These are phyloP conservation scores for Rhamnella rubrinervis DNA, from an alignment of 331 rosid genomes.

Conservation along the genomic window DNA sequence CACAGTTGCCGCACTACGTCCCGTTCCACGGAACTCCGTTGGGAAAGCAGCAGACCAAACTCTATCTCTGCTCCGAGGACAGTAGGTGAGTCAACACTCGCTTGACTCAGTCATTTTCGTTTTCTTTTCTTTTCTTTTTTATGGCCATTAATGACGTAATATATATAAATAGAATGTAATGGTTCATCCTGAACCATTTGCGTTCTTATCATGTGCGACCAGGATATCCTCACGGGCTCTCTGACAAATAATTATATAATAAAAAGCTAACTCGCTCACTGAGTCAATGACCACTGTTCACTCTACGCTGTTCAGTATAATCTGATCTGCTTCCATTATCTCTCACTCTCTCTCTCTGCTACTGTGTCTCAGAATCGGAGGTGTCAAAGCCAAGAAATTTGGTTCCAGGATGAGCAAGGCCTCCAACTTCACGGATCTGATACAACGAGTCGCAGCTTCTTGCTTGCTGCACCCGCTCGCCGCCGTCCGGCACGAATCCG, in stretches of 20 bases:
- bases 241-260: neutral
- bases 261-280: neutral
- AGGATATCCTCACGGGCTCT: neutral
- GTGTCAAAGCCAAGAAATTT: slow-evolving; percentile 12
- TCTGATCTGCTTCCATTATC: slow-evolving; percentile 12
- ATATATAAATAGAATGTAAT: no score
- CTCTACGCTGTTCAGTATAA: neutral
- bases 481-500: slow-evolving; percentile 29
- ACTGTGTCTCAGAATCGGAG: neutral
- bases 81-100: neutral
- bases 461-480: slow-evolving; percentile 92
- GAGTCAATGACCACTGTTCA: neutral
- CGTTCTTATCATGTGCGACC: no score
- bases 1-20: neutral
- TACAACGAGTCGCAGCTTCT: slow-evolving; percentile 84
- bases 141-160: no score
- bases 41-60: neutral
- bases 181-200: no score
- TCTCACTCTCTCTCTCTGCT: neutral
- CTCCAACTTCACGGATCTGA: slow-evolving; percentile 84
- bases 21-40: slow-evolving; percentile 5
- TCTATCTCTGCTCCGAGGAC: slow-evolving; percentile 16
- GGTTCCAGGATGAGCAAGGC: slow-evolving; percentile 68
- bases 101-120: no score
- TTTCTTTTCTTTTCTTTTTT: no score